A percentile compares a stretch with the other conserved stretches of the same genome.
Conservation (phyloP, 345 rosid genomes). For the Aethionema arabicum region DNA sequence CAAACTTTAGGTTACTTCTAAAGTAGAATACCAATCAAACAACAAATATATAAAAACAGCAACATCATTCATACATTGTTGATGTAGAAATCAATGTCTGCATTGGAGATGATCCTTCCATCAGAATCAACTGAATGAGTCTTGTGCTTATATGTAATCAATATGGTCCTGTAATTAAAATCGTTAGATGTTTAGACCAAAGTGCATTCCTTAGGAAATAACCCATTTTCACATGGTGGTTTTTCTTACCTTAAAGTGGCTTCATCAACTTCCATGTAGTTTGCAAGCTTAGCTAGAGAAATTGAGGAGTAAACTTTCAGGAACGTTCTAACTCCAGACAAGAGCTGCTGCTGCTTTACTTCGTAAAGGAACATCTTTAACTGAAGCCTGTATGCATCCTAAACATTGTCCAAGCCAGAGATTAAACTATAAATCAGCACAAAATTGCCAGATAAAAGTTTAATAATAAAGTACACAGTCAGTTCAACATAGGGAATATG, state of each 20-base stretch:
- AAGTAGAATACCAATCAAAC: not conserved
- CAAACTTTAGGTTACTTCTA: slow-evolving; percentile 13
- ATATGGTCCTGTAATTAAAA: slow-evolving; percentile 62
- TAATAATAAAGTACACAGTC: no score
- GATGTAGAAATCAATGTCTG: slow-evolving; percentile 90
- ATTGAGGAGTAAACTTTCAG: slow-evolving; percentile 85
- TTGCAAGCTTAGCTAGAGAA: slow-evolving; percentile 82
- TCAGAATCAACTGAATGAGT: slow-evolving; percentile 84
- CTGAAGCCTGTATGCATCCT: slow-evolving; percentile 97
- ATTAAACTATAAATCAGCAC: not conserved
- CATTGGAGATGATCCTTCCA: slow-evolving; percentile 76
- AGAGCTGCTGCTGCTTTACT: slow-evolving; percentile 90
- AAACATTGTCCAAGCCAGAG: slow-evolving; percentile 22
- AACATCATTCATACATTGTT: slow-evolving; percentile 54
- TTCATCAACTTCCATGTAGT: slow-evolving; percentile 94
- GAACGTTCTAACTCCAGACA: slow-evolving; percentile 79
- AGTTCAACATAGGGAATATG: no score
- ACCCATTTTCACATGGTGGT: slow-evolving; percentile 1
- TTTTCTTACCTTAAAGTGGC: slow-evolving; percentile 64
- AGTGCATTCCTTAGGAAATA: not conserved
- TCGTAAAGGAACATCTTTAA: slow-evolving; percentile 92
- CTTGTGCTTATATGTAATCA: slow-evolving; percentile 96
- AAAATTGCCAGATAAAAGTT: no score
- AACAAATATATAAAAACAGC: not conserved
- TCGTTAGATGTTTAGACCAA: not conserved